These are phyloP conservation scores for Veloboletus limbatus DNA, from an alignment of 1,284 basidiomycete species.

Conservation along the genomic window DNA sequence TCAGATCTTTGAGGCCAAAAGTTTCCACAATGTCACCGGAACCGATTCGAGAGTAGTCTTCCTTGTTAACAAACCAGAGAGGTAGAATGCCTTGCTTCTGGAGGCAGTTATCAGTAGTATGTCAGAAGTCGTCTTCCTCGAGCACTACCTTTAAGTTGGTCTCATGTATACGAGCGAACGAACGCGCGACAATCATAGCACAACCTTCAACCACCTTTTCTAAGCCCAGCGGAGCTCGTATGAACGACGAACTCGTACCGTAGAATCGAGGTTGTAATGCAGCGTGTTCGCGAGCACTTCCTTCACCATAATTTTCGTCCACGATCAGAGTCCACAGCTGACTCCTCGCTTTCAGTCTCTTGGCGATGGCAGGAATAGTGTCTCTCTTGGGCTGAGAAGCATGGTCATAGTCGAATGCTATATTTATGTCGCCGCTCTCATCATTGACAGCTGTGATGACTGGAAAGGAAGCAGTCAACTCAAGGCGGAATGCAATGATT, in stretches of 20 bases:
- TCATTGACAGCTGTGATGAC: conserved; percentile 87
- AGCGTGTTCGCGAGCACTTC: conserved; percentile 97
- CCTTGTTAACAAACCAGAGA: conserved; percentile 85
- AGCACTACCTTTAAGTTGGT: conserved; percentile 85
- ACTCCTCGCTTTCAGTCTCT: conserved; percentile 76
- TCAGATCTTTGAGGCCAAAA: conserved; percentile 41
- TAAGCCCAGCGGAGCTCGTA: neutral
- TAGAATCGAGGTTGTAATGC: conserved; percentile 97
- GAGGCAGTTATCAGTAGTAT: conserved; percentile 8
- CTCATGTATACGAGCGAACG: conserved; percentile 98
- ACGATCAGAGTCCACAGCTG: conserved; percentile 95
- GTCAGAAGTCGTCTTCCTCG: neutral
- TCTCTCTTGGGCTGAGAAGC: conserved; percentile 53
- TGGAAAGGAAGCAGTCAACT: conserved; percentile 42
- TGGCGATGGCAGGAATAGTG: conserved; percentile 87
- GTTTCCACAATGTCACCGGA: conserved; percentile 61
- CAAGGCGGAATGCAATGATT: conserved; percentile 12
- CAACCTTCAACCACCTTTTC: conserved; percentile 52
- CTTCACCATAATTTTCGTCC: conserved; percentile 97
- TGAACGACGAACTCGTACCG: conserved; percentile 43
- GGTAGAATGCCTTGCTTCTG: conserved; percentile 96
- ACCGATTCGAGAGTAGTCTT: conserved; percentile 79
- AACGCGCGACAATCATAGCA: conserved; percentile 80
- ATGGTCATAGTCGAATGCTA: conserved; percentile 75
- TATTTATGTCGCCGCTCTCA: conserved; percentile 88